Conservation (phyloP, 2,329 filamentous ascomycete species). For the Diaporthe destruens region DNA sequence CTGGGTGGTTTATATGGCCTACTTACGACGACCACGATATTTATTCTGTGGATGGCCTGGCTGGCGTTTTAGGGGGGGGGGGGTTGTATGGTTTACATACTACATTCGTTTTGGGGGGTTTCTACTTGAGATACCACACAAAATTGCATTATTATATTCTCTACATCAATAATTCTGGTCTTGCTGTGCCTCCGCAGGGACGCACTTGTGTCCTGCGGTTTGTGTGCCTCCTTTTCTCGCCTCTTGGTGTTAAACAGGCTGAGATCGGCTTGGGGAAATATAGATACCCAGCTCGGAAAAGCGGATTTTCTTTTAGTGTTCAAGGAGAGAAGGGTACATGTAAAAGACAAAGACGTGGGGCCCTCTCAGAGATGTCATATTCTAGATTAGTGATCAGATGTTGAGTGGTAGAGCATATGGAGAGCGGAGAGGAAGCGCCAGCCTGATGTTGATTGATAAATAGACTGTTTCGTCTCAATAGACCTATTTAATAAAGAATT, state of each 20-base stretch:
- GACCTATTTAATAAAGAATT: no score
- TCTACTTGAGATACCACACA: slow-evolving; percentile 32
- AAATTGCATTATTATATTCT: slow-evolving; percentile 17
- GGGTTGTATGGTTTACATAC: background rate
- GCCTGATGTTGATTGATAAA: background rate
- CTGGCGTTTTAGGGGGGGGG: background rate
- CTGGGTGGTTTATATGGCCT: background rate
- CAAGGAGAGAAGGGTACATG: no score
- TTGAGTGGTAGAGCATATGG: background rate
- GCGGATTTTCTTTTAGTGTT: background rate
- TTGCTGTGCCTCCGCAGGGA: background rate
- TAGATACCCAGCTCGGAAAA: background rate
- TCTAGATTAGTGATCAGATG: background rate
- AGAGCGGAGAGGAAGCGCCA: background rate
- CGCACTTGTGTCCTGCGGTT: background rate
- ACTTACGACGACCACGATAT: background rate
- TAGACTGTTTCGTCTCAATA: no score
- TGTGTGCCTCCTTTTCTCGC: background rate
- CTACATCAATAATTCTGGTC: background rate
- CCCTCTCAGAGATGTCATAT: background rate
- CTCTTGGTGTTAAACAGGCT: no score
- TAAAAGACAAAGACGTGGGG: background rate
- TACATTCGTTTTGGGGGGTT: background rate
- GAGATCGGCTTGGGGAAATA: background rate
- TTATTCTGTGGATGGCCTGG: background rate